phyloP scores from a whole-genome alignment of 139 green algal genomes.

The Picochlorum costavermella region DNA sequence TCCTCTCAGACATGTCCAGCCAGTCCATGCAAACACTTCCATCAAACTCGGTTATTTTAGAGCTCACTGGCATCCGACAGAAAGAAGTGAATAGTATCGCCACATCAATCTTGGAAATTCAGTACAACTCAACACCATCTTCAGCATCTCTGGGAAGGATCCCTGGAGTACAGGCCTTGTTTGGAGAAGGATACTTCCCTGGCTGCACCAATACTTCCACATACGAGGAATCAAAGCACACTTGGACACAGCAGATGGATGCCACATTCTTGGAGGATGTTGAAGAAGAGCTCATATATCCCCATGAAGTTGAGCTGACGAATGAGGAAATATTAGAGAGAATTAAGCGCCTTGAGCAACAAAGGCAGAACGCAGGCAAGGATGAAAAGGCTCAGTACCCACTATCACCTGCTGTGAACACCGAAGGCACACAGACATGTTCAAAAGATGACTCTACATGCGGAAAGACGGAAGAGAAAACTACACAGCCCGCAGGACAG shows the following conservation, averaged over 20 bases:
- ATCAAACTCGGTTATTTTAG: neutral
- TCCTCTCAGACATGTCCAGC: neutral
- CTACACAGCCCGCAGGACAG: neutral
- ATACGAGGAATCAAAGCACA: neutral
- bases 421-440: neutral
- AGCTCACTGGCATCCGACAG: neutral
- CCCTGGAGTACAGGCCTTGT: neutral
- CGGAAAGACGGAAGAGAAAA: neutral
- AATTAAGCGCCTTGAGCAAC: neutral
- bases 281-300: neutral
- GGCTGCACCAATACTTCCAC: neutral
- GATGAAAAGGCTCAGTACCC: neutral
- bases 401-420: neutral
- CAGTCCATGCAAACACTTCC: neutral
- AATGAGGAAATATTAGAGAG: conserved; percentile 6
- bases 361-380: neutral
- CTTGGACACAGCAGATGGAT: neutral
- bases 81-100: neutral
- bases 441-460: neutral
- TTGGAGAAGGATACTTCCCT: neutral
- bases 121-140: too few species aligned
- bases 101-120: too few species aligned
- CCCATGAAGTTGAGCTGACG: conserved; percentile 3
- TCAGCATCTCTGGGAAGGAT: too few species aligned
- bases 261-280: neutral